Conservation (phyloP, 805 yeast genomes). For the Candida saitoana region DNA sequence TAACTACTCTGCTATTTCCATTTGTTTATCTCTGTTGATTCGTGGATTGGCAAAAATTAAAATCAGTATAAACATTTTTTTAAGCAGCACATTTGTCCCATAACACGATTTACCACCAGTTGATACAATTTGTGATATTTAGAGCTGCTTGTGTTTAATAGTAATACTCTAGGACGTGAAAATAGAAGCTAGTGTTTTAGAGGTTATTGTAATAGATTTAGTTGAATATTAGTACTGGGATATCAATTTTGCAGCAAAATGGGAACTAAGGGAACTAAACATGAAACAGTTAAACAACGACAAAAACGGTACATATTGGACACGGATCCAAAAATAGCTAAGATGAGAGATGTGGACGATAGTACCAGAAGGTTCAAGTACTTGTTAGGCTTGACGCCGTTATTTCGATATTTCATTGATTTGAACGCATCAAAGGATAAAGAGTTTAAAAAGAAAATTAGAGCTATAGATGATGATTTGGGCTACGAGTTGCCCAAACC, state of each 20-base stretch:
- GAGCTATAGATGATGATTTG: conserved; percentile 50
- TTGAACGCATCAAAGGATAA: conserved; percentile 62
- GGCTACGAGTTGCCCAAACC: conserved; percentile 30
- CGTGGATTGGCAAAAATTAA: not conserved
- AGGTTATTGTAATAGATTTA: no score
- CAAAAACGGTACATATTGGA: conserved; percentile 46
- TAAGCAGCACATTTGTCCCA: not conserved
- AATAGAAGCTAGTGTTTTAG: not conserved
- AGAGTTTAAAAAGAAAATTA: conserved; percentile 50
- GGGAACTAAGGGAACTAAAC: not conserved
- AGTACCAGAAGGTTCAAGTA: conserved; percentile 67
- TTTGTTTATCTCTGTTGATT: not conserved
- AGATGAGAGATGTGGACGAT: conserved; percentile 42
- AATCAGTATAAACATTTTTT: not conserved
- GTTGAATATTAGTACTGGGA: no score
- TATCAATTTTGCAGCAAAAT: not conserved
- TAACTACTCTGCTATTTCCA: no score
- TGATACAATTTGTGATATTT: conserved; percentile 1
- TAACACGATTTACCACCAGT: not conserved
- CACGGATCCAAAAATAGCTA: conserved; percentile 44
- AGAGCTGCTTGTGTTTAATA: not conserved
- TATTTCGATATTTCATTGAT: conserved; percentile 66
- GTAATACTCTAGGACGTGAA: not conserved
- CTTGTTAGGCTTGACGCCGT: conserved; percentile 57
- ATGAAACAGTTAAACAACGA: conserved; percentile 28